Conservation (phyloP, 371 early-diverging fungal genomes). For the Batrachochytrium dendrobatidis region DNA sequence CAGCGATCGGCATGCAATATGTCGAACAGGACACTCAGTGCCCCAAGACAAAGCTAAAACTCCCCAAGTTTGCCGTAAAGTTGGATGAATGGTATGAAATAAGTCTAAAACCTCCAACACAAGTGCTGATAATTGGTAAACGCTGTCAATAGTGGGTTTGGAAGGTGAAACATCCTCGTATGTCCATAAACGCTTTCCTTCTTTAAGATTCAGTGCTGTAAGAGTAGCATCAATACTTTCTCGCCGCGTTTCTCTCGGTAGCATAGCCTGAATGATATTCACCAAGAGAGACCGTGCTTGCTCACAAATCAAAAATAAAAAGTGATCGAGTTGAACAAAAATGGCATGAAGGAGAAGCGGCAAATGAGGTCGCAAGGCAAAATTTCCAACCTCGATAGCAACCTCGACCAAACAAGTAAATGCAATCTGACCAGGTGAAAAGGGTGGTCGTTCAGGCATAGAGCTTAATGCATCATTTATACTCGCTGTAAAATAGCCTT, state of each 20-base stretch:
- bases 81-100: conserved; percentile 54
- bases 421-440: conserved; percentile 71
- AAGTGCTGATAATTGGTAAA: conserved; percentile 38
- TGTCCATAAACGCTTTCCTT: conserved; percentile 71
- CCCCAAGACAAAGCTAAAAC: conserved; percentile 85
- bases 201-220: conserved; percentile 58
- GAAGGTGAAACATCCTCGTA: conserved; percentile 70
- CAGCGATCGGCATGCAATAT: conserved; percentile 82
- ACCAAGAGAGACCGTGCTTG: conserved; percentile 73
- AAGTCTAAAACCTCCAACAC: conserved; percentile 44
- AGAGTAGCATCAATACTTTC: conserved; percentile 56
- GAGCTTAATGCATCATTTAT: conserved; percentile 57
- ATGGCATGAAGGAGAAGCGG: conserved; percentile 68
- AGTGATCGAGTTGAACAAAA: conserved; percentile 74
- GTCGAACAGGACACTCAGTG: conserved; percentile 81
- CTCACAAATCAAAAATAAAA: conserved; percentile 68
- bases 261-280: conserved; percentile 67
- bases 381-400: conserved; percentile 61
- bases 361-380: conserved; percentile 55
- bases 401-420: conserved; percentile 74
- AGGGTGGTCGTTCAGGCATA: conserved; percentile 62
- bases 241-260: conserved; percentile 25
- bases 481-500: conserved; percentile 42
- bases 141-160: conserved; percentile 24
- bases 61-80: conserved; percentile 80